These are phyloP conservation scores for Astraeus odoratus DNA, from an alignment of 768 basidiomycete species.

Conservation along the genomic window DNA sequence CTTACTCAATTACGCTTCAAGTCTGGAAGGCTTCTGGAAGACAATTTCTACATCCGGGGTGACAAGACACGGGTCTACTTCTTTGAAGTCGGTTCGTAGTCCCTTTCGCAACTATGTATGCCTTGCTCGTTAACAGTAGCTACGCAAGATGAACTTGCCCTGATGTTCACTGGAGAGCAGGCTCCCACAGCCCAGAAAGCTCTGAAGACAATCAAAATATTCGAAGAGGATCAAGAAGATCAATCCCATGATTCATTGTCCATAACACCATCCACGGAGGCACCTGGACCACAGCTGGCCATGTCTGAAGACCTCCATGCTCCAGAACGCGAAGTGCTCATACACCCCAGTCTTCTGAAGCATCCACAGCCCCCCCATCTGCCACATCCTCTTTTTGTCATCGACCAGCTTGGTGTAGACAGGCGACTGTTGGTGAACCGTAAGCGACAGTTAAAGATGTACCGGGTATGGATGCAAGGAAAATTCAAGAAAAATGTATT, in stretches of 20 bases:
- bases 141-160: conserved; percentile 62
- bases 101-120: no score
- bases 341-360: conserved; percentile 32
- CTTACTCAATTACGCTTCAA: conserved; percentile 94
- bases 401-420: conserved; percentile 86
- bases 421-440: conserved; percentile 87
- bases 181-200: conserved; percentile 28
- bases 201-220: conserved; percentile 26
- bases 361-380: conserved; percentile 19
- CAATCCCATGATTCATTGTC: conserved; percentile 3
- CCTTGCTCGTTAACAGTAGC: neutral
- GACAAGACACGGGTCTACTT: conserved; percentile 98
- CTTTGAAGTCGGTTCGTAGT: conserved; percentile 69
- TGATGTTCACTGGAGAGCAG: conserved; percentile 67
- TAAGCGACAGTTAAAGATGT: conserved; percentile 95
- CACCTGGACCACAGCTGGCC: neutral
- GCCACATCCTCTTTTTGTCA: conserved; percentile 62
- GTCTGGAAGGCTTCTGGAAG: conserved; percentile 75
- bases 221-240: conserved; percentile 25
- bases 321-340: conserved; percentile 14
- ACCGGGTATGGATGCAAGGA: conserved; percentile 91
- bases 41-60: conserved; percentile 93
- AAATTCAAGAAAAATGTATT: conserved; percentile 52
- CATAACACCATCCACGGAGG: conserved; percentile 7
- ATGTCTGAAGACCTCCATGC: conserved; percentile 1